phyloP scores from a whole-genome alignment of 2,329 filamentous ascomycete genomes.

The Aureobasidium mangrovei region DNA sequence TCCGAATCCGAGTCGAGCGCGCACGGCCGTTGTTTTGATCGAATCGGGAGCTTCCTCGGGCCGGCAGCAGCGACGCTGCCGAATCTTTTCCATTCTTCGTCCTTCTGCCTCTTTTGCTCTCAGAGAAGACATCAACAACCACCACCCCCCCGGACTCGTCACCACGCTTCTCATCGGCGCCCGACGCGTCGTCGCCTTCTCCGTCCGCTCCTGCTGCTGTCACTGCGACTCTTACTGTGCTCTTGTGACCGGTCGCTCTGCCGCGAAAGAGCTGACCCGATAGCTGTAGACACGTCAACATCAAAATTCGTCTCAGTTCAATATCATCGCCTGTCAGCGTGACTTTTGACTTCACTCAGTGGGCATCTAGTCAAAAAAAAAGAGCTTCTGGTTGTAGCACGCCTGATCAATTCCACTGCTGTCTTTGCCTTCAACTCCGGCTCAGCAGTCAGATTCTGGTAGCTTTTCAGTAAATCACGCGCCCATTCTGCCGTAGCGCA shows the following conservation, averaged over 20 bases:
- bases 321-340: conserved; percentile 10
- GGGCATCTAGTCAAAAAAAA: background rate
- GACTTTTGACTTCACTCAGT: conserved; percentile 1
- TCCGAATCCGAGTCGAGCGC: conserved; percentile 3
- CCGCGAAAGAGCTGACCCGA: conserved; percentile 10
- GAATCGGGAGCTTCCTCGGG: background rate
- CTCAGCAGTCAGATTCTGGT: conserved; percentile 1
- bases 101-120: background rate
- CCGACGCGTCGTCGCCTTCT: conserved; percentile 3
- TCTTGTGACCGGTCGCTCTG: conserved; percentile 13
- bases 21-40: background rate
- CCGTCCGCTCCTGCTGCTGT: background rate
- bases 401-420: background rate
- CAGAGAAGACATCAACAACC: background rate
- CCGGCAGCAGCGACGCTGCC: conserved; percentile 1
- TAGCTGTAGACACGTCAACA: conserved; percentile 14
- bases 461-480: conserved; percentile 10
- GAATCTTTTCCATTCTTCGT: conserved; percentile 7
- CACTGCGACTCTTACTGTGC: conserved; percentile 7
- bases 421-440: background rate
- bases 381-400: conserved; percentile 1
- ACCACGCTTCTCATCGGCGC: conserved; percentile 1
- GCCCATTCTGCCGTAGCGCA: background rate
- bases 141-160: background rate
- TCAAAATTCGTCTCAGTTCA: conserved; percentile 10